A percentile compares a stretch with the other conserved stretches of the same genome.
These are phyloP conservation scores for Neurospora intermedia DNA, from an alignment of 495 filamentous ascomycete species.

Conservation along the genomic window DNA sequence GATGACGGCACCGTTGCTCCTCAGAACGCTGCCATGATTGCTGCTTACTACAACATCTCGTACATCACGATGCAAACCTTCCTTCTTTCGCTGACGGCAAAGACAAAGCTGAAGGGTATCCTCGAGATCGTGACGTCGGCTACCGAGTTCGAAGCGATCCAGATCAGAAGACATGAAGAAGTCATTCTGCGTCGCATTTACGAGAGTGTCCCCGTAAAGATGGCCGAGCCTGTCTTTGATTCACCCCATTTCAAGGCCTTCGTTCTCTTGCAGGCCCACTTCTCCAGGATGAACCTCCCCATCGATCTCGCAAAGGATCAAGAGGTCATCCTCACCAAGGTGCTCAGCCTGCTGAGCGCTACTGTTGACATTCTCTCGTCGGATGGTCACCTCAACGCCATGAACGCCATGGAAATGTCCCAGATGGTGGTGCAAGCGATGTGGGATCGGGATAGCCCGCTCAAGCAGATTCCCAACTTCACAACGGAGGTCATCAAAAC, in stretches of 20 bases:
- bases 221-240: slow-evolving; percentile 73
- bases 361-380: slow-evolving; percentile 92
- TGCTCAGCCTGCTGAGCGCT: slow-evolving; percentile 81
- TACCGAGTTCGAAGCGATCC: slow-evolving; percentile 90
- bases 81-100: slow-evolving; percentile 80
- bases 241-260: slow-evolving; percentile 98
- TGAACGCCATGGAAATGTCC: slow-evolving; percentile 98
- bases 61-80: slow-evolving; percentile 99
- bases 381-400: slow-evolving; percentile 91
- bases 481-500: slow-evolving; percentile 70
- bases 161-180: slow-evolving; percentile 90
- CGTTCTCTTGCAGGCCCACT: slow-evolving; percentile 91
- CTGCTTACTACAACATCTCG: slow-evolving; percentile 97
- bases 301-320: slow-evolving; percentile 97
- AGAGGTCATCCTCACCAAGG: slow-evolving; percentile 73
- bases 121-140: slow-evolving; percentile 96
- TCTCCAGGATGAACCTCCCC: slow-evolving; percentile 91
- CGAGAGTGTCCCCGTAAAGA: slow-evolving; percentile 89
- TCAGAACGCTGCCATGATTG: slow-evolving; percentile 93
- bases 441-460: slow-evolving; percentile 95
- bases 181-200: slow-evolving; percentile 84
- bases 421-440: slow-evolving; percentile 99
- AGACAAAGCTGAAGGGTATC: slow-evolving; percentile 90
- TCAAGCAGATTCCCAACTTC: slow-evolving; percentile 98
- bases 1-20: slow-evolving; percentile 87